phyloP scores from a whole-genome alignment of 176 grass and related monocot genomes.

The Phragmites australis region DNA sequence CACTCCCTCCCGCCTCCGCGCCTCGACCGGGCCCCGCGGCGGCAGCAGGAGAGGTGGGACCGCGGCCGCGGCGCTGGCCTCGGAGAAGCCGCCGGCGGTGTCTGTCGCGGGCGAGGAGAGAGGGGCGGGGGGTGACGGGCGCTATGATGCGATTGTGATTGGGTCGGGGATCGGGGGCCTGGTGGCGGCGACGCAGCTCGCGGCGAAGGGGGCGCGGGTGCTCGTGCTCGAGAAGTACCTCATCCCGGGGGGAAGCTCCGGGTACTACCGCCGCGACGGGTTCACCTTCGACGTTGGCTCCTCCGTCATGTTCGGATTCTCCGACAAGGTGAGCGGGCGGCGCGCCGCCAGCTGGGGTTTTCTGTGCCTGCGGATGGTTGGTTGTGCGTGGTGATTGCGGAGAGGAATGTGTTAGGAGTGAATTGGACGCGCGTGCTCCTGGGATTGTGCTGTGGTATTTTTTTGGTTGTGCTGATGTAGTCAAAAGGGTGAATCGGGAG shows the following conservation, averaged over 20 bases:
- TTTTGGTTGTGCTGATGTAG: not conserved
- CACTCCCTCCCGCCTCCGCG: not conserved
- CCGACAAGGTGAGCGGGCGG: slow-evolving; percentile 62
- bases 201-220: slow-evolving; percentile 75
- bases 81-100: slow-evolving; percentile 44
- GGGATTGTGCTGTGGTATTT: not conserved
- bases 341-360: too few species aligned
- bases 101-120: slow-evolving; percentile 16
- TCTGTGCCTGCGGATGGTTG: not conserved
- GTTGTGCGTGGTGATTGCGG: not conserved
- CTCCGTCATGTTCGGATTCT: slow-evolving; percentile 94
- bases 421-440: too few species aligned
- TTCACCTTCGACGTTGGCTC: slow-evolving; percentile 96
- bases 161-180: slow-evolving; percentile 89
- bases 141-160: slow-evolving; percentile 78
- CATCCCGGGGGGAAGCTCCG: slow-evolving; percentile 89
- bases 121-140: not conserved
- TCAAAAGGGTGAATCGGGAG: not conserved
- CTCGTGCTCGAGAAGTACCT: slow-evolving; percentile 94
- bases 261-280: slow-evolving; percentile 74
- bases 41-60: not conserved
- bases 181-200: slow-evolving; percentile 84
- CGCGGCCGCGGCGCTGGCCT: slow-evolving; percentile 39
- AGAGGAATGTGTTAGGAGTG: too few species aligned
- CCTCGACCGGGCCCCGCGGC: not conserved